A percentile compares a stretch with the other conserved stretches of the same genome.
Conservation (phyloP, 2,329 filamentous ascomycete species). For the Teratosphaeriaceae sp. region DNA sequence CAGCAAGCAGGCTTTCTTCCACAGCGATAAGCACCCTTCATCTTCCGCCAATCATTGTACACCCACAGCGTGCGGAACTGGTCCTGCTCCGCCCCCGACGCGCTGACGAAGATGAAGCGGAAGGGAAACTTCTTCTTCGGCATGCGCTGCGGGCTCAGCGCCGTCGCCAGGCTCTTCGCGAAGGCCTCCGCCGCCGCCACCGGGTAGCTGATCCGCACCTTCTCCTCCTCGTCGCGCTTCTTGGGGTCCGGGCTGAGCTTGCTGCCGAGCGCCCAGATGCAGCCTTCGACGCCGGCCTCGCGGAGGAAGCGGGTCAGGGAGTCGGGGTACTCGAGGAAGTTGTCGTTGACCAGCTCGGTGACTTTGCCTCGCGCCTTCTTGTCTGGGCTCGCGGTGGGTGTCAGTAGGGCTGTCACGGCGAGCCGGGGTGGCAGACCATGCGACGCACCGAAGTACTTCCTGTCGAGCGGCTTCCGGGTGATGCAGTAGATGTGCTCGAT, state of each 20-base stretch:
- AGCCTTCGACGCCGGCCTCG: conserved; percentile 36
- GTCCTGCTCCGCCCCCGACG: conserved; percentile 34
- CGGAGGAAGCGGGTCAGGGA: conserved; percentile 35
- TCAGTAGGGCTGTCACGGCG: no score
- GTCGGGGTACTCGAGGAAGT: conserved; percentile 48
- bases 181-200: conserved; percentile 28
- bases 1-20: no score
- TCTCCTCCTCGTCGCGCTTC: conserved; percentile 26
- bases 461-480: conserved; percentile 24
- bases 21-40: no score
- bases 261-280: conserved; percentile 38
- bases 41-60: conserved; percentile 26
- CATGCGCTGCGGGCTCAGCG: conserved; percentile 18
- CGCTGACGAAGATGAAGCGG: conserved; percentile 38
- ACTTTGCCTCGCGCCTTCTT: conserved; percentile 21
- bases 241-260: conserved; percentile 9
- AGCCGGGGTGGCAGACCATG: no score
- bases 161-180: conserved; percentile 20
- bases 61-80: conserved; percentile 33
- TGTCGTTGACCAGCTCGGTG: conserved; percentile 34
- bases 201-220: conserved; percentile 27
- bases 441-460: conserved; percentile 18
- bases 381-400: no score
- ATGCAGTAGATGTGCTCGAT: conserved; percentile 40
- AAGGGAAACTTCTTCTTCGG: conserved; percentile 30